Evolutionary conservation across 1,139 yeast genomes (phyloP).

Genomic region (Diutina pseudorugosa): DNA sequence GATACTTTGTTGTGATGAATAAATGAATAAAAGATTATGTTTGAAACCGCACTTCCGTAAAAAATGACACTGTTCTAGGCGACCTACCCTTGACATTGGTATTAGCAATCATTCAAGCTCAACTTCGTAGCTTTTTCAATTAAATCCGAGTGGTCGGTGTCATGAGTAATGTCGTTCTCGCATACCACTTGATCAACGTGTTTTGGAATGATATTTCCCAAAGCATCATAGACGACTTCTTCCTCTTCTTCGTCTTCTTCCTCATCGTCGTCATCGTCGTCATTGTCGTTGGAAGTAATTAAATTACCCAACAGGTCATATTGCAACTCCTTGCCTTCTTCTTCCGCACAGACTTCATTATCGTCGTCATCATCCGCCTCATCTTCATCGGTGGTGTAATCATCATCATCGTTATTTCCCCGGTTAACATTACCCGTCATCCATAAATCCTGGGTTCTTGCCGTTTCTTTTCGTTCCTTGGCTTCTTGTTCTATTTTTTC

Average conservation of each 20-base stretch:
- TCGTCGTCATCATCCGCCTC: slow-evolving; percentile 6
- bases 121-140: not conserved
- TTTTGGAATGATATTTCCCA: not conserved
- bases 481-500: slow-evolving; percentile 56
- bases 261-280: not conserved
- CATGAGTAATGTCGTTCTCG: not conserved
- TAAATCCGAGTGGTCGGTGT: not conserved
- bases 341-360: not conserved
- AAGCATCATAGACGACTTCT: not conserved
- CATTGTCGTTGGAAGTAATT: not conserved
- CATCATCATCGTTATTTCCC: slow-evolving; percentile 4
- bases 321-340: not conserved
- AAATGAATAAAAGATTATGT: too few relatives aligned
- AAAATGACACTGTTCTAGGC: too few relatives aligned
- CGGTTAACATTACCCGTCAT: slow-evolving; percentile 67
- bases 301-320: not conserved
- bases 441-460: slow-evolving; percentile 59
- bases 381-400: slow-evolving; percentile 6
- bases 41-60: too few relatives aligned
- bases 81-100: too few relatives aligned
- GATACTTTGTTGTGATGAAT: not conserved
- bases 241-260: not conserved
- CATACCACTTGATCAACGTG: not conserved
- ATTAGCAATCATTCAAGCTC: not conserved
- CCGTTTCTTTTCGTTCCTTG: slow-evolving; percentile 44